Evolutionary conservation across 2,329 filamentous ascomycete species (phyloP), one percentile per base, ranked within the genome.

Genomic region (Colletotrichum destructivum): DNA sequence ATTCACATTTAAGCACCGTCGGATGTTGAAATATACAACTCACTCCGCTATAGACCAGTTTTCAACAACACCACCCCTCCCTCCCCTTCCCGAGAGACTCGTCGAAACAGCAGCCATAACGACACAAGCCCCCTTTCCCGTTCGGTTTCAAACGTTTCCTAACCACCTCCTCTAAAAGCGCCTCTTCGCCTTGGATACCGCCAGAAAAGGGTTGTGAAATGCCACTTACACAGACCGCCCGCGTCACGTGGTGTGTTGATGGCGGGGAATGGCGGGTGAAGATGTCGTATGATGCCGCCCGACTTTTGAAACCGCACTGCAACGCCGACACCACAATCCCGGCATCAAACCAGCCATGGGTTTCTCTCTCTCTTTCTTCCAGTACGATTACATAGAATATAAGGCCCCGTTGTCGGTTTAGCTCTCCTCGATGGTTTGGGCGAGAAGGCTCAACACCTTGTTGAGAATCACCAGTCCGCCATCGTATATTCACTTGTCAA

Each of bases 261-360:
- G 55, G 42, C 52, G 71, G 68, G 52, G 59, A 35, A 46, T 23
- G 62, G 62, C 64, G 64, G 56, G 71, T 46, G 54, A 66, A 49
- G 49, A 51, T 56, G 46, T 72, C 68, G 69, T 72, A 73, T 69
- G 71, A 73, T 69, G 63, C 59, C 59, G 64, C 62, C 51, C 40
- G 62, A 57, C 44, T 38, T 35, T 59, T 74, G 73, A 74, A 73
- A 74, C 73, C 42, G 62, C 40, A 47, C 54, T 73, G 72, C 70
- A 73, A 69, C 70, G 55, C 40, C 40, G 21, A 55, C 26, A 51
- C 65, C 42, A n/a, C 51, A 38, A 21, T 52, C 56, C 51, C 26
- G 21, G 51, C 51, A 46, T 21, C 26, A 40, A 26, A 5, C 26
- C 21, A 4, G 47, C 23, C 46, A 44, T 21, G 42, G 16, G 6